Percentiles rank a stretch among this genome's conserved stretches.
Conservation (phyloP, 768 basidiomycete genomes). For the Fomitopsis pulvina region DNA sequence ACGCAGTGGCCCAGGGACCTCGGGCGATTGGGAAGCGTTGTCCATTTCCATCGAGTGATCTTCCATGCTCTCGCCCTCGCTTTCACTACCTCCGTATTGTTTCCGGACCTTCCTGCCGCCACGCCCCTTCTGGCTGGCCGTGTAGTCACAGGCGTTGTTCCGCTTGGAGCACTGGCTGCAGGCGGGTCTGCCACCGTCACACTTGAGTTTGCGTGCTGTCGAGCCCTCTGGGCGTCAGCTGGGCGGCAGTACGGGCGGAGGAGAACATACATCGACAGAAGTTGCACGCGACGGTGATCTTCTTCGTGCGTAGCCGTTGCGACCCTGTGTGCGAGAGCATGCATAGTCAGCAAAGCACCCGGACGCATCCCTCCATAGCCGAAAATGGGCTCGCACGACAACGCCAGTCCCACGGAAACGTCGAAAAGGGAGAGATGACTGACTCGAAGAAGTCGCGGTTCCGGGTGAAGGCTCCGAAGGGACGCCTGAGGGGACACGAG, state of each 20-base stretch:
- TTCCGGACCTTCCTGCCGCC: constrained; percentile 43
- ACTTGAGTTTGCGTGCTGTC: constrained; percentile 86
- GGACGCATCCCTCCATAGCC: neutral
- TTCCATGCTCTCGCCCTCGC: constrained; percentile 45
- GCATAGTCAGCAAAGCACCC: constrained; percentile 16
- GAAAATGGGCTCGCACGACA: constrained; percentile 2
- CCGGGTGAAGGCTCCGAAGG: constrained; percentile 22
- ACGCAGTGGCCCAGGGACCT: constrained; percentile 18
- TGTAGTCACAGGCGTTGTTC: constrained; percentile 73
- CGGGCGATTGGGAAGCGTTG: constrained; percentile 50
- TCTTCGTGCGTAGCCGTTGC: constrained; percentile 67
- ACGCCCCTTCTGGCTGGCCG: constrained; percentile 68
- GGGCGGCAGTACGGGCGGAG: constrained; percentile 2
- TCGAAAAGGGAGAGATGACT: constrained; percentile 19
- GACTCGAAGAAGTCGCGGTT: constrained; percentile 31
- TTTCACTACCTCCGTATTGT: constrained; percentile 39
- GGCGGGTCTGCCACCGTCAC: constrained; percentile 79
- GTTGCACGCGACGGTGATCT: constrained; percentile 86
- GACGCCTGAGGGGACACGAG: constrained; percentile 11
- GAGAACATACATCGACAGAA: constrained; percentile 76
- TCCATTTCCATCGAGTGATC: constrained; percentile 38
- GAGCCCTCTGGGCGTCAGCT: constrained; percentile 9
- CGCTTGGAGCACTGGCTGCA: constrained; percentile 80
- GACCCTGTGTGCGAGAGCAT: constrained; percentile 34
- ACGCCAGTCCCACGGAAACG: neutral